Evolutionary conservation across 2,329 filamentous ascomycete species (phyloP), one percentile per base, ranked within the genome.

Genomic region (Rutstroemia sp.): DNA sequence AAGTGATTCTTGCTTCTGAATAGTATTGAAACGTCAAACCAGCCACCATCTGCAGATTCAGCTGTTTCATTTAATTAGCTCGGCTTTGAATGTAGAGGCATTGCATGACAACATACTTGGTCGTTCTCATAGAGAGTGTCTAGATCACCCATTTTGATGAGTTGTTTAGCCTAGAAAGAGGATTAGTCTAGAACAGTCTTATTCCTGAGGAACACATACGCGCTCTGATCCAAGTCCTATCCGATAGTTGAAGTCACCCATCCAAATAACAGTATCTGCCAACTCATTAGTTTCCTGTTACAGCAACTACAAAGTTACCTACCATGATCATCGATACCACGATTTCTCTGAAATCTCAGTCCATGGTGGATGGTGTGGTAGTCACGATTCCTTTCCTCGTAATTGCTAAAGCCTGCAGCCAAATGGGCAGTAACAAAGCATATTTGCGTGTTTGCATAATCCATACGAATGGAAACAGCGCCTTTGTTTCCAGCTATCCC

Each of bases 401-500:
- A 96, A 68, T 99, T 99, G 61, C 89, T 83, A 71, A 97, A 97
- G 0, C 94, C 94, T 57, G 94, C 94, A 30, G 94, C 94, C 69
- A 99, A 75, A 80, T 99, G 94, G 19, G 94, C 94, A 21, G 94
- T 99, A 25, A 99, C 89, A 60, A 99, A 92, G 71, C 94, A 97
- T 27, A 99, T 82, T 2, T 88, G 88, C 2, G 92, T 97, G 67
- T 88, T 95, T 27, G 89, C 92, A 67, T 90, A 96, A 61, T 97
- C 92, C 72, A 99, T 88, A 4, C 94, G 87, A 65, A 99, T 96
- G 2, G 92, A 94, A 50, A 96, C 95, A 0, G 94, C 94, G 17
- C 94, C 94, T 74, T 99, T 99, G 74, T 99, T 99, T 21, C 94
- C 94, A 27, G 92, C 92, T 79, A 99, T 96, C 5, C 94, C 94